A percentile compares a stretch with the other conserved stretches of the same genome.
phyloP scores from a whole-genome alignment of 805 yeast genomes.

The Candida qinlingensis region DNA sequence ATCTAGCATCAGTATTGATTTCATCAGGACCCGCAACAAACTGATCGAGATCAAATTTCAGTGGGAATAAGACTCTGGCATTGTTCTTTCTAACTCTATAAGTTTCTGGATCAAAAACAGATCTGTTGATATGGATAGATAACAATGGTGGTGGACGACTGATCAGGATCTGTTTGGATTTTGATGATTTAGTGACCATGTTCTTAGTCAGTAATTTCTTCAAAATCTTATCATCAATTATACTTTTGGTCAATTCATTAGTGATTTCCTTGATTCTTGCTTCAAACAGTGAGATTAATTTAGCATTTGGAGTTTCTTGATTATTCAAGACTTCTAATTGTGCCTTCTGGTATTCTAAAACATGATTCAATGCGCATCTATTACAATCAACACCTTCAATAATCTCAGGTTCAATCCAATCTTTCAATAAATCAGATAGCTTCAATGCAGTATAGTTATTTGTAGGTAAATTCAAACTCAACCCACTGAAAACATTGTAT shows the following conservation, averaged over 20 bases:
- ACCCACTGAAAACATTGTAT: constrained; percentile 69
- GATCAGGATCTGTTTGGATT: constrained; percentile 77
- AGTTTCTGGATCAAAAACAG: constrained; percentile 85
- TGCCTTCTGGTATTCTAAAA: constrained; percentile 42
- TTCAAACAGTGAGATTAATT: constrained; percentile 31
- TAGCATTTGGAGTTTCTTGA: constrained; percentile 19
- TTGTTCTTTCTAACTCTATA: constrained; percentile 81
- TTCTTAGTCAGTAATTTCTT: constrained; percentile 68
- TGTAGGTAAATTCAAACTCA: constrained; percentile 64
- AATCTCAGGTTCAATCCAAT: constrained; percentile 75
- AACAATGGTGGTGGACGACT: constrained; percentile 80
- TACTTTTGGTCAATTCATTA: constrained; percentile 54
- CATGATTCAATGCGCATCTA: constrained; percentile 74
- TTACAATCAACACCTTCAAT: constrained; percentile 94
- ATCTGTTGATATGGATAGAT: constrained; percentile 84
- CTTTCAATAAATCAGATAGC: constrained; percentile 49
- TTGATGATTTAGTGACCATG: constrained; percentile 68
- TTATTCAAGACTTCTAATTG: constrained; percentile 29
- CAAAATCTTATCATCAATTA: constrained; percentile 76
- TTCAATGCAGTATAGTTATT: constrained; percentile 36
- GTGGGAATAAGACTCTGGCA: constrained; percentile 75
- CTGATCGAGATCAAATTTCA: constrained; percentile 57
- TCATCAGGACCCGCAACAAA: constrained; percentile 67
- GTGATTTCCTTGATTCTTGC: constrained; percentile 44
- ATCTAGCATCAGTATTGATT: constrained; percentile 75